These are phyloP conservation scores for Xylaria polymorpha DNA, from an alignment of 2,329 filamentous ascomycete genomes.

Conservation along the genomic window DNA sequence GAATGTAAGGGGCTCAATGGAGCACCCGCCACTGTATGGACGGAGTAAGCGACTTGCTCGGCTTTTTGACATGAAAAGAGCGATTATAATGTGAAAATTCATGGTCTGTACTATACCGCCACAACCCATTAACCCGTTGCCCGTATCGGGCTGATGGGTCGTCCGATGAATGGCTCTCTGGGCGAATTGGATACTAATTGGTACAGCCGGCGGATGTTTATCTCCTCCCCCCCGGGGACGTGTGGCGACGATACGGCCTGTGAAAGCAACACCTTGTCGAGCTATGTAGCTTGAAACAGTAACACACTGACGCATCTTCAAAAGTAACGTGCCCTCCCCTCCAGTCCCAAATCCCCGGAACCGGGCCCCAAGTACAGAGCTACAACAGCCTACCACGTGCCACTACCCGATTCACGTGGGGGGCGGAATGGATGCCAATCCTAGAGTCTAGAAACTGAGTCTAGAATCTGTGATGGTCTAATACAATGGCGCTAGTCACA, in stretches of 20 bases:
- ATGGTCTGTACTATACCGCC: not conserved
- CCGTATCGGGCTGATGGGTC: not conserved
- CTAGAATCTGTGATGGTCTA: not conserved
- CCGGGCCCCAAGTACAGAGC: slow-evolving; percentile 12
- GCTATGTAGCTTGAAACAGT: not conserved
- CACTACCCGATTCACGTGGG: not conserved
- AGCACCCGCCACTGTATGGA: not conserved
- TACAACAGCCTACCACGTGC: not conserved
- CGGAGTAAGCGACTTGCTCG: not conserved
- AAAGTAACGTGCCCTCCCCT: slow-evolving; percentile 18
- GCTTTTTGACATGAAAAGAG: not conserved
- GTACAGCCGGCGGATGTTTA: not conserved
- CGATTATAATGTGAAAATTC: not conserved
- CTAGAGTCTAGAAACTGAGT: not conserved
- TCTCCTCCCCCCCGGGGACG: not conserved
- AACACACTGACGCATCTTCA: not conserved
- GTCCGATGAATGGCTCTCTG: not conserved
- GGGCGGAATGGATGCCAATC: not conserved
- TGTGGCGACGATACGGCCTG: not conserved
- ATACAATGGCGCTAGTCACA: not conserved
- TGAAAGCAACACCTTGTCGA: not conserved
- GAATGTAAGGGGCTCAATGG: not conserved
- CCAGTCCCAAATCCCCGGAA: slow-evolving; percentile 28
- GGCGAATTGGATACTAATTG: not conserved
- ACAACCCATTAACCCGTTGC: not conserved